Conservation (phyloP, 2,329 filamentous ascomycete species). For the Huntiella moniliformis region DNA sequence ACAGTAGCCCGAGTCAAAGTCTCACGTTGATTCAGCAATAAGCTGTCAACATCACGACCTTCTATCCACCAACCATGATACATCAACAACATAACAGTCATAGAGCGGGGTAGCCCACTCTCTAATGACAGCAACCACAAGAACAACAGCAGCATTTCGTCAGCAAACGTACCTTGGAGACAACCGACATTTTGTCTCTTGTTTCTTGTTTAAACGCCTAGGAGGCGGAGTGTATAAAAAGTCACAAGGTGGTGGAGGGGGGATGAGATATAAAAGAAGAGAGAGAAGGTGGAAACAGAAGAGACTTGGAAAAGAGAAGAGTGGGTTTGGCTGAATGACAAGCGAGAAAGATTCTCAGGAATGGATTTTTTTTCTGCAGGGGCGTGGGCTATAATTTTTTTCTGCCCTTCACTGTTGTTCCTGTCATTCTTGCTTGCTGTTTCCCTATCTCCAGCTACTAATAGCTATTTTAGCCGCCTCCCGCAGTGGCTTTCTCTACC, state of each 20-base stretch:
- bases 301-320: constrained; percentile 12
- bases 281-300: constrained; percentile 11
- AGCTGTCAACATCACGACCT: too few species aligned
- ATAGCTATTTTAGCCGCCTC: background rate
- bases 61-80: too few species aligned
- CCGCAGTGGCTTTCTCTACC: too few species aligned
- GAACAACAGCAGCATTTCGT: background rate
- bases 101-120: too few species aligned
- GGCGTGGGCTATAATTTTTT: constrained; percentile 10
- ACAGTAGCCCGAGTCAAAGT: too few species aligned
- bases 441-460: background rate
- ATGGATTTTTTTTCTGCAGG: constrained; percentile 9
- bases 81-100: too few species aligned
- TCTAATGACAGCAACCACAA: background rate
- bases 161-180: constrained; percentile 34
- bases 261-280: constrained; percentile 11
- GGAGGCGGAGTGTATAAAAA: constrained; percentile 12
- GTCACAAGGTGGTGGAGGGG: constrained; percentile 12
- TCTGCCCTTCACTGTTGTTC: background rate
- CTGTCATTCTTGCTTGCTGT: background rate
- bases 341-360: constrained; percentile 6
- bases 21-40: too few species aligned
- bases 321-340: constrained; percentile 5
- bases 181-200: constrained; percentile 43
- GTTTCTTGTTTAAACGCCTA: constrained; percentile 15